These are phyloP conservation scores for Fonticula alba DNA, from an alignment of 78 protist genomes.

Conservation along the genomic window DNA sequence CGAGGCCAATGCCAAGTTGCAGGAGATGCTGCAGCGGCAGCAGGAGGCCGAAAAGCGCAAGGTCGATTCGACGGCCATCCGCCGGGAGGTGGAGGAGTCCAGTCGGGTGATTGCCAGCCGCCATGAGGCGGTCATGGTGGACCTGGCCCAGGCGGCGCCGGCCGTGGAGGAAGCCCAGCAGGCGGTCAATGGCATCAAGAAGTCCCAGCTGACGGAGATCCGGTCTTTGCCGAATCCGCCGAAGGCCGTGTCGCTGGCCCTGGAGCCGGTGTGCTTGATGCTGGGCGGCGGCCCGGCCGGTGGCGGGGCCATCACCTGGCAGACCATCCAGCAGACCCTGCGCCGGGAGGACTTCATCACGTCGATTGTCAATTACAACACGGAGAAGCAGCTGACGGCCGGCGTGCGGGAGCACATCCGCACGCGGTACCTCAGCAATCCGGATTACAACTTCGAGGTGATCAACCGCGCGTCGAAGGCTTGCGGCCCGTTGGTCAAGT, in stretches of 20 bases:
- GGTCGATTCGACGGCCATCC: constrained; percentile 25
- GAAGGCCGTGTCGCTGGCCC: constrained; percentile 38
- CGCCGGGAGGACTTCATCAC: constrained; percentile 48
- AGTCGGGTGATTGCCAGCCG: constrained; percentile 4
- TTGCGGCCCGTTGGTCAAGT: constrained; percentile 85
- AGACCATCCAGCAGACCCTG: constrained; percentile 35
- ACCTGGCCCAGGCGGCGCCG: constrained; percentile 65
- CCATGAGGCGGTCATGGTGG: constrained; percentile 30
- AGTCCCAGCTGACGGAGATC: constrained; percentile 53
- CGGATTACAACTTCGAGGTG: constrained; percentile 39
- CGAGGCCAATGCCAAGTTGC: constrained; percentile 56
- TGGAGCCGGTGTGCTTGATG: constrained; percentile 57
- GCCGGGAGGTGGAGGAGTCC: not conserved
- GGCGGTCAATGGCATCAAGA: constrained; percentile 52
- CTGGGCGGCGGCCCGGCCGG: constrained; percentile 41
- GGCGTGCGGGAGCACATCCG: constrained; percentile 5
- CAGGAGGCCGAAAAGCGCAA: constrained; percentile 48
- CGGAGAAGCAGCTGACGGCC: constrained; percentile 24
- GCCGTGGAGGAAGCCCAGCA: constrained; percentile 52
- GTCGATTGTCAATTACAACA: constrained; percentile 46
- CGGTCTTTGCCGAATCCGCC: constrained; percentile 66
- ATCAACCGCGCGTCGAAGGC: constrained; percentile 60
- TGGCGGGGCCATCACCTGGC: constrained; percentile 53
- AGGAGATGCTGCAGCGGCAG: constrained; percentile 44
- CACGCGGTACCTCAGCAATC: constrained; percentile 35